A percentile compares a stretch with the other conserved stretches of the same genome.
Evolutionary conservation across 2,329 filamentous ascomycete genomes (phyloP).

Genomic region (Botrytis paeoniae): DNA sequence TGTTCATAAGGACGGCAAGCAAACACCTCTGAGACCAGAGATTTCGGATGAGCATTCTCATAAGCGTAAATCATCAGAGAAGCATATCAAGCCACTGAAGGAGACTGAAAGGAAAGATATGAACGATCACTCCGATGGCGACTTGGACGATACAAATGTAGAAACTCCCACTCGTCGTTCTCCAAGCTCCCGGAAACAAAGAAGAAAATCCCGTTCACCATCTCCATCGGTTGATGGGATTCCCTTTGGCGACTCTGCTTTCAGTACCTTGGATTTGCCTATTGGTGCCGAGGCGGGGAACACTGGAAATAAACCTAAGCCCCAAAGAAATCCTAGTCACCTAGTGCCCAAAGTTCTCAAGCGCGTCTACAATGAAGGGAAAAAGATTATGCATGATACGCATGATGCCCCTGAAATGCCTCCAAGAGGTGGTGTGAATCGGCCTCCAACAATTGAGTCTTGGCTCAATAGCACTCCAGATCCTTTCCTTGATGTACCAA

Average conservation of each 20-base stretch:
- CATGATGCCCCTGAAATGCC: conserved; percentile 45
- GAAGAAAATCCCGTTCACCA: conserved; percentile 28
- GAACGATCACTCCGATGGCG: neutral
- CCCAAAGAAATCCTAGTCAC: conserved; percentile 55
- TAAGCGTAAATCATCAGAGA: conserved; percentile 29
- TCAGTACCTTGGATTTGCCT: conserved; percentile 60
- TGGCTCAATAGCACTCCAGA: conserved; percentile 63
- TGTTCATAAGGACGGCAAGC: conserved; percentile 25
- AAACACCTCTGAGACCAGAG: conserved; percentile 22
- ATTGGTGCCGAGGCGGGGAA: conserved; percentile 47
- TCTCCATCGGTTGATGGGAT: conserved; percentile 55
- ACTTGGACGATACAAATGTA: neutral
- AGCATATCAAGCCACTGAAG: conserved; percentile 28
- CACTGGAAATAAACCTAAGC: conserved; percentile 45
- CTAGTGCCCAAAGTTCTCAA: conserved; percentile 63
- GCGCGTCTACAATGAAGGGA: conserved; percentile 61
- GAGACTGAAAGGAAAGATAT: conserved; percentile 4
- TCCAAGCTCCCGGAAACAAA: conserved; percentile 25
- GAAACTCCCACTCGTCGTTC: conserved; percentile 28
- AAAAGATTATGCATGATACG: conserved; percentile 62
- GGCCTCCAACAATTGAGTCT: conserved; percentile 62
- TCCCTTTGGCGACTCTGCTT: conserved; percentile 63
- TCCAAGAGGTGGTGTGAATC: conserved; percentile 51
- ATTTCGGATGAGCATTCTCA: conserved; percentile 16
- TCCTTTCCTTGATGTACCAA: conserved; percentile 52